Percentiles rank a stretch among this genome's conserved stretches.
phyloP scores from a whole-genome alignment of 331 rosid species.

The Rhamnella rubrinervis region DNA sequence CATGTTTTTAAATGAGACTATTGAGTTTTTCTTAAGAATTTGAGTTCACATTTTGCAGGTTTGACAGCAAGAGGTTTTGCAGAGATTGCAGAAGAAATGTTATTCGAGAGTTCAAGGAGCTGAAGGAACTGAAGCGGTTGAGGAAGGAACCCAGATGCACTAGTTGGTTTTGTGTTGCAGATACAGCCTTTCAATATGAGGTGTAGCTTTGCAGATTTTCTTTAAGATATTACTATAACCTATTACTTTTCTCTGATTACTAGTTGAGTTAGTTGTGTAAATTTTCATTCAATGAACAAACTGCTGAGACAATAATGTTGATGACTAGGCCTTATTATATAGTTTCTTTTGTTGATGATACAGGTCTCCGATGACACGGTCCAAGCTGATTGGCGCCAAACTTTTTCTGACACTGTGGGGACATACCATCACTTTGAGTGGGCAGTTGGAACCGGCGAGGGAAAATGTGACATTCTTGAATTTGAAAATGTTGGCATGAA shows the following conservation, averaged over 20 bases:
- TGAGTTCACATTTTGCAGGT: slow-evolving; percentile 57
- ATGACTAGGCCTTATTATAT: slow-evolving; percentile 14
- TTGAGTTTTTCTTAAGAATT: slow-evolving; percentile 32
- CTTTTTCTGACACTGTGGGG: slow-evolving; percentile 76
- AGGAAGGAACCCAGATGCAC: slow-evolving; percentile 91
- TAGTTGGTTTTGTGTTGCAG: slow-evolving; percentile 97
- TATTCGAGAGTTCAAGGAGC: slow-evolving; percentile 95
- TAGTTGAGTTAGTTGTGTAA: slow-evolving; percentile 10
- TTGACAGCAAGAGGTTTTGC: slow-evolving; percentile 99
- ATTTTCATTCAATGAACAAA: slow-evolving; percentile 14
- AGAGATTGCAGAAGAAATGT: slow-evolving; percentile 99
- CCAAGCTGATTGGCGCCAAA: slow-evolving; percentile 91
- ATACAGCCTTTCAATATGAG: slow-evolving; percentile 94
- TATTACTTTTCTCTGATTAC: neutral
- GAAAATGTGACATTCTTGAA: slow-evolving; percentile 88
- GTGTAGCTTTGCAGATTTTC: slow-evolving; percentile 45
- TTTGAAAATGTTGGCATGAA: slow-evolving; percentile 93
- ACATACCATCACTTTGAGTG: slow-evolving; percentile 93
- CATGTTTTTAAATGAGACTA: slow-evolving; percentile 5
- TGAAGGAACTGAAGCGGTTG: slow-evolving; percentile 95
- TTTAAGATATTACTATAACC: slow-evolving; percentile 13
- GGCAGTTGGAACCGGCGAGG: slow-evolving; percentile 98
- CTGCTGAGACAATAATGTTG: slow-evolving; percentile 10
- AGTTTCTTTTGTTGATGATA: slow-evolving; percentile 27
- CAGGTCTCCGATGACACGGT: slow-evolving; percentile 83